Conservation (phyloP, 2,329 filamentous ascomycete species). For the Teratosphaeria nubilosa region DNA sequence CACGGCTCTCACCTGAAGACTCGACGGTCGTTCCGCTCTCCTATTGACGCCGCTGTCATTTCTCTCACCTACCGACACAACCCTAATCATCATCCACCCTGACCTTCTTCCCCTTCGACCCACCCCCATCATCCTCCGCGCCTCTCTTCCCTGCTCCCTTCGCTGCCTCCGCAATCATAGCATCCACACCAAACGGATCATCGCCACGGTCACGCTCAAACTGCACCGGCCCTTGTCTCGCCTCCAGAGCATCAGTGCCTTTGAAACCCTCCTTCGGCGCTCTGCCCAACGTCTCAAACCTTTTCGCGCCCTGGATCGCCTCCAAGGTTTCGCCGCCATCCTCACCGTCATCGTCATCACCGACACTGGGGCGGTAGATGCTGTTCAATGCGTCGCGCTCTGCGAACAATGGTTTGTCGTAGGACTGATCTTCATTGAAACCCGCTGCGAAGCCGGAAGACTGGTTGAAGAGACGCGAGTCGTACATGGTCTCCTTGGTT, state of each 20-base stretch:
- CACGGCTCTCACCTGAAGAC: not conserved
- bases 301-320: conserved; percentile 72
- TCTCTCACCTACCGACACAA: not conserved
- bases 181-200: conserved; percentile 90
- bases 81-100: conserved; percentile 62
- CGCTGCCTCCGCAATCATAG: conserved; percentile 75
- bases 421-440: conserved; percentile 95
- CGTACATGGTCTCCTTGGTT: conserved; percentile 89
- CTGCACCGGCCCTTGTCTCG: conserved; percentile 82
- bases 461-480: conserved; percentile 91
- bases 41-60: not conserved
- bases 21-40: not conserved
- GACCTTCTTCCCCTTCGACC: conserved; percentile 54
- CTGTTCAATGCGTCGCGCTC: conserved; percentile 89
- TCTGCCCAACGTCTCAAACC: conserved; percentile 81
- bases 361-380: conserved; percentile 75
- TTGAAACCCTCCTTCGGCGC: conserved; percentile 73
- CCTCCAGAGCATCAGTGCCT: conserved; percentile 72
- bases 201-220: conserved; percentile 73
- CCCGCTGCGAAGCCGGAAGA: conserved; percentile 68
- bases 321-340: conserved; percentile 73
- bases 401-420: conserved; percentile 94
- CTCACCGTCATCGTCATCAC: conserved; percentile 63
- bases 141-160: conserved; percentile 52
- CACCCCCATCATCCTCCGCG: conserved; percentile 54